phyloP scores from a whole-genome alignment of 345 rosid genomes.

The Citrus hindsii region DNA sequence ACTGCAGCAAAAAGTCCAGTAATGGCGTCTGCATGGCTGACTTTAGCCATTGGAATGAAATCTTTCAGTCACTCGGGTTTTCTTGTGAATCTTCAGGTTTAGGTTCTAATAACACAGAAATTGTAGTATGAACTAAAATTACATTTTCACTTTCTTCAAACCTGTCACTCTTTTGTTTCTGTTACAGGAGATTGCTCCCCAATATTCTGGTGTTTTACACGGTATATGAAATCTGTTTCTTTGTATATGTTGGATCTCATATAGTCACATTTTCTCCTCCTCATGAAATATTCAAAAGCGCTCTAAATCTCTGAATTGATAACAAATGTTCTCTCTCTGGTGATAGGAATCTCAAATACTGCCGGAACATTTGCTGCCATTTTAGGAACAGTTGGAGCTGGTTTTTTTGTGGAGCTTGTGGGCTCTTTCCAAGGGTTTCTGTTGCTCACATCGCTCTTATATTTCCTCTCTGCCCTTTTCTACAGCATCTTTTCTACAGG shows the following conservation, averaged over 20 bases:
- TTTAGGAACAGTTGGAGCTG: slow-evolving; percentile 92
- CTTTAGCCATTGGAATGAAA: slow-evolving; percentile 85
- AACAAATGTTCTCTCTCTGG: slow-evolving; percentile 1
- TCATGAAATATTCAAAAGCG: not conserved
- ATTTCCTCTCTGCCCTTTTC: slow-evolving; percentile 71
- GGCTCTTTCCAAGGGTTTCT: slow-evolving; percentile 96
- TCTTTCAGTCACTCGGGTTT: slow-evolving; percentile 96
- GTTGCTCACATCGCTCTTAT: slow-evolving; percentile 65
- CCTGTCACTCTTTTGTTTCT: slow-evolving; percentile 16
- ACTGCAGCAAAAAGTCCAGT: slow-evolving; percentile 67
- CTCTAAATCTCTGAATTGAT: not conserved
- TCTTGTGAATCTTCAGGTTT: slow-evolving; percentile 93
- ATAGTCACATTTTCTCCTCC: not conserved
- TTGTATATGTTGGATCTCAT: not conserved
- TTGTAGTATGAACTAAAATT: not conserved
- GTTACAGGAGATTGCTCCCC: slow-evolving; percentile 87
- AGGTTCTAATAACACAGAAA: slow-evolving; percentile 1
- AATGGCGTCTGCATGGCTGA: slow-evolving; percentile 89
- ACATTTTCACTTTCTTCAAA: slow-evolving; percentile 13
- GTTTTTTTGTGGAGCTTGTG: slow-evolving; percentile 80
- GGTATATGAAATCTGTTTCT: slow-evolving; percentile 37
- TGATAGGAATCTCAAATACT: slow-evolving; percentile 77
- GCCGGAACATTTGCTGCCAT: slow-evolving; percentile 91
- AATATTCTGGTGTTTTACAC: slow-evolving; percentile 84
- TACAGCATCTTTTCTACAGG: slow-evolving; percentile 74